phyloP scores from a whole-genome alignment of 345 rosid genomes.

The Psidium guajava region DNA sequence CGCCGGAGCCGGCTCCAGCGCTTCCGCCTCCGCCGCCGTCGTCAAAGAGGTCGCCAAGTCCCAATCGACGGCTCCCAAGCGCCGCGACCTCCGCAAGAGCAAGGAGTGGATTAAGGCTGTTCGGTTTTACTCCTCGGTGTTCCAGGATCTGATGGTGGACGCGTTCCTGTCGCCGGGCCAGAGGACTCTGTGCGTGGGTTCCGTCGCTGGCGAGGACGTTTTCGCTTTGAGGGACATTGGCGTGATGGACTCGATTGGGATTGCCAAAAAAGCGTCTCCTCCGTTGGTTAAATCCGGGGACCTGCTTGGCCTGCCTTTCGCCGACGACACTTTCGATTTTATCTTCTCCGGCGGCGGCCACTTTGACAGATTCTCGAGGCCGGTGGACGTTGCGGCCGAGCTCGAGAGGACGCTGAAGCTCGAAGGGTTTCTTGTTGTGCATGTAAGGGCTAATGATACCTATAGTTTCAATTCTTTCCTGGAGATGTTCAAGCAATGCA shows the following conservation, averaged over 20 bases:
- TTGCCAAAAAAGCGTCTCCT: slow-evolving; percentile 53
- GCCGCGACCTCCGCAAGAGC: slow-evolving; percentile 37
- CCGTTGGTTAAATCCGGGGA: slow-evolving; percentile 58
- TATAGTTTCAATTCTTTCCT: slow-evolving; percentile 94
- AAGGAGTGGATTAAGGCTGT: slow-evolving; percentile 63
- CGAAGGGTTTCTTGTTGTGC: slow-evolving; percentile 75
- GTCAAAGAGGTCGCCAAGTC: slow-evolving; percentile 1
- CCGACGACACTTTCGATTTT: slow-evolving; percentile 54
- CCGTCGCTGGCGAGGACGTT: slow-evolving; percentile 66
- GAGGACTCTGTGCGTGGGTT: slow-evolving; percentile 64
- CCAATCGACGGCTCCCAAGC: slow-evolving; percentile 6
- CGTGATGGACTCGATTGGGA: slow-evolving; percentile 55
- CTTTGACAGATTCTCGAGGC: slow-evolving; percentile 38
- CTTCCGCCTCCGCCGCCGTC: slow-evolving; percentile 22
- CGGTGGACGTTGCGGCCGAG: slow-evolving; percentile 63
- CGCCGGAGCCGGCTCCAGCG: slow-evolving; percentile 25
- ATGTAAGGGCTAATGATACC: slow-evolving; percentile 74
- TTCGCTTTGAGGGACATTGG: slow-evolving; percentile 73
- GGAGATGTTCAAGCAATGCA: slow-evolving; percentile 78
- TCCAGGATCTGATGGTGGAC: slow-evolving; percentile 76
- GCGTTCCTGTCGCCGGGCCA: slow-evolving; percentile 56
- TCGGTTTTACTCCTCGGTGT: slow-evolving; percentile 69
- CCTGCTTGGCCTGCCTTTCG: slow-evolving; percentile 47
- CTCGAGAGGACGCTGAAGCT: slow-evolving; percentile 72
- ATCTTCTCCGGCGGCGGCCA: slow-evolving; percentile 71